Conservation (phyloP, 192 early-diverging fungal species). For the Neocallimastix lanati region DNA sequence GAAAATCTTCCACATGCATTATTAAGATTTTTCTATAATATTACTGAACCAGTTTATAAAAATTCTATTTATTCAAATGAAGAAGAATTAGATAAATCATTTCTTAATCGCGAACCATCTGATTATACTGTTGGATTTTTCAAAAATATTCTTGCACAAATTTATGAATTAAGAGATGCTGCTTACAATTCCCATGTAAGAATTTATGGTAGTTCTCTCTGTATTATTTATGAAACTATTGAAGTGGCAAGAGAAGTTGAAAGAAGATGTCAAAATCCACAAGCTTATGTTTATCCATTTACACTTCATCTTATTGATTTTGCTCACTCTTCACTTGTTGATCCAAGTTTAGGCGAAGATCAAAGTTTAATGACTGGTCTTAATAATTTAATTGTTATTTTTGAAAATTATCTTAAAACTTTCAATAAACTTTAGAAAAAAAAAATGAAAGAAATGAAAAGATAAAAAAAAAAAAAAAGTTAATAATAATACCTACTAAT, state of each 20-base stretch:
- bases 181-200: neutral
- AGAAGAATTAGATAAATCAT: neutral
- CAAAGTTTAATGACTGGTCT: neutral
- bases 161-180: neutral
- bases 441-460: too few relatives aligned
- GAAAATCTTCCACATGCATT: neutral
- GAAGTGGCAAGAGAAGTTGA: neutral
- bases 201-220: neutral
- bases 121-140: neutral
- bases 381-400: neutral
- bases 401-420: neutral
- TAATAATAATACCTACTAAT: too few relatives aligned
- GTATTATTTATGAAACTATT: neutral
- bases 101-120: neutral
- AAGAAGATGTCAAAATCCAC: neutral
- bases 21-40: neutral
- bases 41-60: neutral
- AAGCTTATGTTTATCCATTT: neutral
- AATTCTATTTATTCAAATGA: neutral
- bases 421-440: neutral
- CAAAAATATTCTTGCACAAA: neutral
- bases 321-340: neutral
- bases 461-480: too few relatives aligned
- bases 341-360: neutral
- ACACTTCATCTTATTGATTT: neutral